Evolutionary conservation across 2,329 filamentous ascomycete genomes (phyloP).

Genomic region (Sphaceloma murrayae): DNA sequence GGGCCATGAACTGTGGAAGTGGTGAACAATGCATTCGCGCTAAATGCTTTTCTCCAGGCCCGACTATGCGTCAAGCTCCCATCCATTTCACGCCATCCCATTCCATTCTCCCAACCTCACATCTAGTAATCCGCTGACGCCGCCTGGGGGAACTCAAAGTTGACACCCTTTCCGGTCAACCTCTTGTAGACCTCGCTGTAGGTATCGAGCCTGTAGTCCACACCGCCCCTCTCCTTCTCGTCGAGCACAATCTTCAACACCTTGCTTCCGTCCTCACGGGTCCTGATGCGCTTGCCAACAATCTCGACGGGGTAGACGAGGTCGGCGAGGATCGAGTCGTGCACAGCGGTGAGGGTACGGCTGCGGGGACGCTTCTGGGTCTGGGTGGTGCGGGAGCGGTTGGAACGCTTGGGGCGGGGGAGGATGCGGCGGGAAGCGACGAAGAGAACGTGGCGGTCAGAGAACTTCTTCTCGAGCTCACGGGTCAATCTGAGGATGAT

Average conservation of each 20-base stretch:
- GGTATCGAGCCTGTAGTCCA: constrained; percentile 99
- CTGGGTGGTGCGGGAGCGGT: constrained; percentile 89
- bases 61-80: neutral
- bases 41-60: neutral
- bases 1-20: no score
- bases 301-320: constrained; percentile 99
- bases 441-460: constrained; percentile 98
- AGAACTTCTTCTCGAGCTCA: constrained; percentile 99
- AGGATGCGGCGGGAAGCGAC: constrained; percentile 98
- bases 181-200: constrained; percentile 99
- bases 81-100: constrained; percentile 1
- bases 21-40: neutral
- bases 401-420: constrained; percentile 95
- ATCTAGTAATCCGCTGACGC: constrained; percentile 62
- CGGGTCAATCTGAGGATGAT: constrained; percentile 68
- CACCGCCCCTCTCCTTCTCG: constrained; percentile 99
- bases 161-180: constrained; percentile 89
- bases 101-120: no score
- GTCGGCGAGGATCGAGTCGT: constrained; percentile 96
- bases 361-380: constrained; percentile 98
- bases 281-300: constrained; percentile 96
- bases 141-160: constrained; percentile 96
- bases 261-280: constrained; percentile 98
- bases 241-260: constrained; percentile 97
- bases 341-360: constrained; percentile 94